These are phyloP conservation scores for Phytophthora rubi DNA, from an alignment of 352 stramenopile genomes.

Conservation along the genomic window DNA sequence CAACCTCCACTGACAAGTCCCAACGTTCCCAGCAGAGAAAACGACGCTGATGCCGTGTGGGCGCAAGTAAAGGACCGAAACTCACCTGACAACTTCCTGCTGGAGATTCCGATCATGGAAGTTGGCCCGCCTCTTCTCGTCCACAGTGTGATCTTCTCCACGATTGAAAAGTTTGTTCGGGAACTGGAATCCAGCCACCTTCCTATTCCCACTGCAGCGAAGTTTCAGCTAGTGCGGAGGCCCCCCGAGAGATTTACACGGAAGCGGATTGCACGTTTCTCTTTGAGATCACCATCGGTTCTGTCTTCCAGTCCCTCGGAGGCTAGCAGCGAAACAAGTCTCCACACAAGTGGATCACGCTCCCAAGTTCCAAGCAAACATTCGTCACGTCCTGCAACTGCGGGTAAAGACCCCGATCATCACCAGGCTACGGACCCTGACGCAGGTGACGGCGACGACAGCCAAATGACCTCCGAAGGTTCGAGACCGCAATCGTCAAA, in stretches of 20 bases:
- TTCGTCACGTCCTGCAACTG: conserved; percentile 30
- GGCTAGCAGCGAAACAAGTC: conserved; percentile 29
- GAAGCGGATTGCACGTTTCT: conserved; percentile 66
- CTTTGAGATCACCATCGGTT: conserved; percentile 14
- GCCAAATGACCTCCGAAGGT: conserved; percentile 8
- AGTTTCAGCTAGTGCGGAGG: conserved; percentile 81
- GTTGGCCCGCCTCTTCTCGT: conserved; percentile 55
- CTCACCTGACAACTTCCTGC: conserved; percentile 51
- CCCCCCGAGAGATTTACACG: conserved; percentile 69
- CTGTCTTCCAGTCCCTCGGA: conserved; percentile 15
- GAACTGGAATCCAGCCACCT: conserved; percentile 73
- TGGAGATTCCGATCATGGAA: conserved; percentile 66
- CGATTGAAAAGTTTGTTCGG: conserved; percentile 69
- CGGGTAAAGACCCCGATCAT: conserved; percentile 18
- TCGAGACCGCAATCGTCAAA: conserved; percentile 9
- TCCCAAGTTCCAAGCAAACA: conserved; percentile 19
- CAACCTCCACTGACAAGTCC: not conserved
- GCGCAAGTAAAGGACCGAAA: conserved; percentile 32
- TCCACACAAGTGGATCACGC: conserved; percentile 12
- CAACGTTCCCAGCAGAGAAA: not conserved
- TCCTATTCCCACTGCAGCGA: conserved; percentile 58
- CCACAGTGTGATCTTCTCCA: conserved; percentile 55
- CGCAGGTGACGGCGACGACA: conserved; percentile 6
- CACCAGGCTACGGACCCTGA: not conserved
- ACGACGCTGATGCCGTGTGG: conserved; percentile 5